Evolutionary conservation across 306 rosid species (phyloP).

Genomic region (Quercus mongolica): DNA sequence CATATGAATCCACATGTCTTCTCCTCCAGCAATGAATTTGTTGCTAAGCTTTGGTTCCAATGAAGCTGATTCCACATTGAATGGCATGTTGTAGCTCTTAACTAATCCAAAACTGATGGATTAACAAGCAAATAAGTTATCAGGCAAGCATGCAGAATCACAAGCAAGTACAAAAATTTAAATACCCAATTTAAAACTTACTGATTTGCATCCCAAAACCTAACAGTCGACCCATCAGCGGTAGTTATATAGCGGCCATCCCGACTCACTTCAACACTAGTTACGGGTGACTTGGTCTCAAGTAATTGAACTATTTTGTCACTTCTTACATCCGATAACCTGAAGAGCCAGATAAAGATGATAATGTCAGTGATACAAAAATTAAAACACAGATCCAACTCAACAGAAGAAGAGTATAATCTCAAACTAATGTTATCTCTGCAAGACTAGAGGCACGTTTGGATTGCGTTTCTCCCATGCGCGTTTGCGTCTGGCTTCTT

Average conservation of each 20-base stretch:
- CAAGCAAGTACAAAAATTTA: slow-evolving; percentile 5
- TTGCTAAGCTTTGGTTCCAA: slow-evolving; percentile 90
- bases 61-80: slow-evolving; percentile 89
- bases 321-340: slow-evolving; percentile 94
- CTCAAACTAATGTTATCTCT: too few relatives aligned
- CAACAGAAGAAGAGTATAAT: too few relatives aligned
- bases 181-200: slow-evolving; percentile 36
- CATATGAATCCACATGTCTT: slow-evolving; percentile 95
- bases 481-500: too few relatives aligned
- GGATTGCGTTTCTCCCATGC: too few relatives aligned
- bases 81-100: slow-evolving; percentile 94
- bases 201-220: slow-evolving; percentile 99
- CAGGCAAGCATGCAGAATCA: slow-evolving; percentile 15
- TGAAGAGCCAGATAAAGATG: slow-evolving; percentile 6
- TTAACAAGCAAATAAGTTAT: slow-evolving; percentile 10
- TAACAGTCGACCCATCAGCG: slow-evolving; percentile 89
- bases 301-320: slow-evolving; percentile 89
- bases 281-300: slow-evolving; percentile 83
- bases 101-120: slow-evolving; percentile 75
- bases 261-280: slow-evolving; percentile 97
- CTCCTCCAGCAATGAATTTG: slow-evolving; percentile 96
- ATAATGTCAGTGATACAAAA: too few relatives aligned
- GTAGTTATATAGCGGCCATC: slow-evolving; percentile 96
- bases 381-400: too few relatives aligned
- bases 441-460: too few relatives aligned